Evolutionary conservation across 1,284 basidiomycete species (phyloP).

Genomic region (Leccinum griseonigrum): DNA sequence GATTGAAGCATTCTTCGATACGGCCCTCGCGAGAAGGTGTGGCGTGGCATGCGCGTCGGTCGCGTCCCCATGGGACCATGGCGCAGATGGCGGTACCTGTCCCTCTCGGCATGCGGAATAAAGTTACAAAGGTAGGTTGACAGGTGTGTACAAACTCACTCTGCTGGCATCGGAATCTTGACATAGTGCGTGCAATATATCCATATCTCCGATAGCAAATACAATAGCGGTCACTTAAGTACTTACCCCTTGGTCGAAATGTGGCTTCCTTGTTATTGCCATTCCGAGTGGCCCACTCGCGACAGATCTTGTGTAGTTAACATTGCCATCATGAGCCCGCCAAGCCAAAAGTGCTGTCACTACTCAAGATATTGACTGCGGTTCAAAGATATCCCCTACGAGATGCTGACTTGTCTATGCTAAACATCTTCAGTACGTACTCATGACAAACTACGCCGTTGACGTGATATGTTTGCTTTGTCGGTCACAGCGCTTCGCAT

Average conservation of each 20-base stretch:
- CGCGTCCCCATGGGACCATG: background rate
- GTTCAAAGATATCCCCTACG: background rate
- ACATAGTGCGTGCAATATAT: background rate
- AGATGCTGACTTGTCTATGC: background rate
- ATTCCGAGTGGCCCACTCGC: conserved; percentile 5
- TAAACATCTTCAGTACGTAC: background rate
- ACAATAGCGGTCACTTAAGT: conserved; percentile 20
- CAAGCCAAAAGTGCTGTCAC: conserved; percentile 9
- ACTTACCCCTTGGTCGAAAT: conserved; percentile 14
- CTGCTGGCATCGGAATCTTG: background rate
- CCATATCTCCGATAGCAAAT: conserved; percentile 1
- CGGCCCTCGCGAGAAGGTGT: conserved; percentile 25
- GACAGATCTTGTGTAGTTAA: conserved; percentile 1
- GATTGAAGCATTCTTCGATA: conserved; percentile 20
- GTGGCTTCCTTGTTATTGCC: conserved; percentile 12
- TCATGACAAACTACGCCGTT: background rate
- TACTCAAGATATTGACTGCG: conserved; percentile 3
- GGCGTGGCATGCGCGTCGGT: background rate
- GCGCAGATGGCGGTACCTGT: conserved; percentile 1
- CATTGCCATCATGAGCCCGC: conserved; percentile 7
- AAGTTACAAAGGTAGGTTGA: background rate
- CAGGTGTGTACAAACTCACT: conserved; percentile 9
- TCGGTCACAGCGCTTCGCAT: background rate
- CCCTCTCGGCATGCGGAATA: conserved; percentile 10
- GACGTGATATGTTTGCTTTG: background rate